A percentile compares a stretch with the other conserved stretches of the same genome.
These are phyloP conservation scores for Mrakia blollopis DNA, from an alignment of 768 basidiomycete genomes.

Conservation along the genomic window DNA sequence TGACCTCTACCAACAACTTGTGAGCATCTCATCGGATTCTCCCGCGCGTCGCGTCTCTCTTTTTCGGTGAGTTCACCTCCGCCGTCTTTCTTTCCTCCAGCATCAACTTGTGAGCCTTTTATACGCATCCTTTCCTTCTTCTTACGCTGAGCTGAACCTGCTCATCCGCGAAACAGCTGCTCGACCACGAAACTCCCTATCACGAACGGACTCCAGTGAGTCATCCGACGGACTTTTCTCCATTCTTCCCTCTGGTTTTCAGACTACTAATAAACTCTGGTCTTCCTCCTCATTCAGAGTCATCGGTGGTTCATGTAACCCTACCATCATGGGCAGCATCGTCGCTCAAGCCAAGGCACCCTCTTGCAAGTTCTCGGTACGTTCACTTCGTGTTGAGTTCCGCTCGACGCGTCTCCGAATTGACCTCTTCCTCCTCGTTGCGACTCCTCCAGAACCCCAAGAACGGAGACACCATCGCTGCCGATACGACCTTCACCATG, in stretches of 20 bases:
- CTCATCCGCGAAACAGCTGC: neutral
- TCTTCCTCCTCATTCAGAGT: slow-evolving; percentile 51
- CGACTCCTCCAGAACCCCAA: neutral
- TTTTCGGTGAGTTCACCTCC: neutral
- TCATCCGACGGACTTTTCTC: too few relatives aligned
- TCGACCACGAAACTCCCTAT: neutral
- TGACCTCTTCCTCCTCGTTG: neutral
- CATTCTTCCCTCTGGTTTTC: too few relatives aligned
- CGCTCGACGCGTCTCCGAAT: neutral
- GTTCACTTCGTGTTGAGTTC: neutral
- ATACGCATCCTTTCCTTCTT: neutral
- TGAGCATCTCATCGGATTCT: slow-evolving; percentile 26
- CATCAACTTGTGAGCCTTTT: slow-evolving; percentile 28
- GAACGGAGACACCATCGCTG: slow-evolving; percentile 45
- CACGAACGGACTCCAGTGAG: neutral
- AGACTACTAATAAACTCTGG: slow-evolving; percentile 45
- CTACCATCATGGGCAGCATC: slow-evolving; percentile 49
- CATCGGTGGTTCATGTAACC: slow-evolving; percentile 50
- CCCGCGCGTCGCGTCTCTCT: neutral
- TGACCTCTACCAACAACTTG: slow-evolving; percentile 61
- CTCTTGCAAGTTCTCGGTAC: slow-evolving; percentile 44
- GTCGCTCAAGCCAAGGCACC: slow-evolving; percentile 21
- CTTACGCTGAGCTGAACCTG: neutral
- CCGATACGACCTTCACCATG: slow-evolving; percentile 54
- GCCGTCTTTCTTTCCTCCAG: neutral